phyloP scores from a whole-genome alignment of 305 asterid genomes.

The Solanum aculeatissimum region DNA sequence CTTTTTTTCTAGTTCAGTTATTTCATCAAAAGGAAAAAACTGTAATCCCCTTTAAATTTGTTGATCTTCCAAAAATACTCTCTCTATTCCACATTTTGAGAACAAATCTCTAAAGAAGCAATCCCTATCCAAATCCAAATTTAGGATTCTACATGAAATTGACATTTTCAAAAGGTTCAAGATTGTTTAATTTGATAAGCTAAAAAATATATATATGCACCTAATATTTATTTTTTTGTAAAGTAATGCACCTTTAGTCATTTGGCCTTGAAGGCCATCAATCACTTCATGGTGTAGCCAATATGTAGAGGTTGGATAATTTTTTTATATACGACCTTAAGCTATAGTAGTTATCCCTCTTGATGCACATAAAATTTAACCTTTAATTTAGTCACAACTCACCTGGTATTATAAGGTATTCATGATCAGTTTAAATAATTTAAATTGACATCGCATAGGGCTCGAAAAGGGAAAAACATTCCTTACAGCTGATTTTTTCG shows the following conservation, averaged over 20 bases:
- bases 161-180: neutral
- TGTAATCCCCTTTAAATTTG: neutral
- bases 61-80: neutral
- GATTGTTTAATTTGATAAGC: neutral
- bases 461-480: neutral
- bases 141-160: neutral
- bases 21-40: too few species aligned
- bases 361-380: neutral
- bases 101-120: neutral
- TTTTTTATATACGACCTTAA: too few species aligned
- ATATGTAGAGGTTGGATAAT: too few species aligned
- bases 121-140: neutral
- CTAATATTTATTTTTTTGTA: neutral
- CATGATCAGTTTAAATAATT: neutral
- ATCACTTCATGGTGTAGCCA: too few species aligned
- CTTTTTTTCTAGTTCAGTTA: neutral
- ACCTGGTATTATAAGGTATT: neutral
- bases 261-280: too few species aligned
- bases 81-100: neutral
- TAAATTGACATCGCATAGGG: neutral
- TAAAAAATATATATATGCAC: neutral
- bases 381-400: neutral
- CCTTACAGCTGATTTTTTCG: neutral
- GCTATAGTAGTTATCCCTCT: too few species aligned
- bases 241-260: too few species aligned